Percentiles rank a stretch among this genome's conserved stretches.
phyloP scores from a whole-genome alignment of 2,329 filamentous ascomycete genomes.

The Diaporthe australafricana region DNA sequence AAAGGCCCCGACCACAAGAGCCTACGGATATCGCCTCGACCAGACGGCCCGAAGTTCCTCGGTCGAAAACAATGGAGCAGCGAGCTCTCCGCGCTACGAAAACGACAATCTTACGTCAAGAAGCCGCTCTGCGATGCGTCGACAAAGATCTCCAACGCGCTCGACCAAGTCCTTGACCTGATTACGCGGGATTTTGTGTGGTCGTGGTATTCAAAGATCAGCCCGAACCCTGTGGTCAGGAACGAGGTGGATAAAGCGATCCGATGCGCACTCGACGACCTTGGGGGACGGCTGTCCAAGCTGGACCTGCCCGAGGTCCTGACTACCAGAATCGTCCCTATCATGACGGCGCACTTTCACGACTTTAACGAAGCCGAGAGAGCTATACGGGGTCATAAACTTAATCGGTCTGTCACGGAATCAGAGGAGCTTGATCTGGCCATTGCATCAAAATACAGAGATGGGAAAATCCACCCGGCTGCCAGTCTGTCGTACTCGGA shows the following conservation, averaged over 20 bases:
- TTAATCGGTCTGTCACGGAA: slow-evolving; percentile 92
- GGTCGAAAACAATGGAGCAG: slow-evolving; percentile 73
- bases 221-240: slow-evolving; percentile 80
- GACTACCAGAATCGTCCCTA: slow-evolving; percentile 85
- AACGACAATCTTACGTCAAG: slow-evolving; percentile 74
- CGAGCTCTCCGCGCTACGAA: slow-evolving; percentile 75
- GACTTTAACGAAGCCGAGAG: slow-evolving; percentile 94
- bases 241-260: slow-evolving; percentile 89
- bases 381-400: slow-evolving; percentile 84
- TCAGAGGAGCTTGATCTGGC: slow-evolving; percentile 95
- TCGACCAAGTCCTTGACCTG: slow-evolving; percentile 83
- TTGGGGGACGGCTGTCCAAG: slow-evolving; percentile 78
- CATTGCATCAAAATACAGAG: slow-evolving; percentile 92
- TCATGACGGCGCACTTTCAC: slow-evolving; percentile 87
- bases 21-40: slow-evolving; percentile 53
- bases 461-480: slow-evolving; percentile 89
- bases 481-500: slow-evolving; percentile 87
- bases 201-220: slow-evolving; percentile 91
- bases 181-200: slow-evolving; percentile 86
- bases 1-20: slow-evolving; percentile 58
- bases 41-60: slow-evolving; percentile 69
- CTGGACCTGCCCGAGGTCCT: slow-evolving; percentile 87
- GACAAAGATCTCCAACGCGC: slow-evolving; percentile 79
- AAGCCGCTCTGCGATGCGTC: slow-evolving; percentile 80
- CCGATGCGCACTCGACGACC: slow-evolving; percentile 75